These are phyloP conservation scores for Candida succiphila DNA, from an alignment of 805 yeast genomes.

Conservation along the genomic window DNA sequence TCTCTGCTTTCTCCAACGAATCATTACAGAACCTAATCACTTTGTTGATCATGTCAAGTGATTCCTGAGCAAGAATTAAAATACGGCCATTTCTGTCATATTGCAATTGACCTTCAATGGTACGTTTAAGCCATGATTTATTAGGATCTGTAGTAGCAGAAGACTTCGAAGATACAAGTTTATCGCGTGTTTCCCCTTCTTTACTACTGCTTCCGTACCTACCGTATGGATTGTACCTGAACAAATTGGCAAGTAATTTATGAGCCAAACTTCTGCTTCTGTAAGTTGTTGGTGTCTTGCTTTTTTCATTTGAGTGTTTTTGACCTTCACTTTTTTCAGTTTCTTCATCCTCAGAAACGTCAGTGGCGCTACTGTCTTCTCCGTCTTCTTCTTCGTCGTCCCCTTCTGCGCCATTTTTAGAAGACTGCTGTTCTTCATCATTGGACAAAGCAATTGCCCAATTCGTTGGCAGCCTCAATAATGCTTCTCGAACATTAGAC, in stretches of 20 bases:
- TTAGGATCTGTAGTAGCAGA: background rate
- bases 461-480: constrained; percentile 64
- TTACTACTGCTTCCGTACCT: background rate
- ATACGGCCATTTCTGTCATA: constrained; percentile 57
- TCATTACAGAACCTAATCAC: constrained; percentile 80
- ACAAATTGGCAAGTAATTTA: constrained; percentile 17
- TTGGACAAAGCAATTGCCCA: constrained; percentile 36
- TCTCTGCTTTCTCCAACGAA: constrained; percentile 75
- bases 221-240: constrained; percentile 13
- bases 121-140: constrained; percentile 11
- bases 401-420: constrained; percentile 4
- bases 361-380: constrained; percentile 1
- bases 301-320: constrained; percentile 12
- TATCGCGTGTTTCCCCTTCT: background rate
- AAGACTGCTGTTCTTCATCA: constrained; percentile 19
- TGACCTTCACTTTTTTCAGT: constrained; percentile 17
- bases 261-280: constrained; percentile 8
- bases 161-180: background rate
- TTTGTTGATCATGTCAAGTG: constrained; percentile 76
- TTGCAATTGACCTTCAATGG: constrained; percentile 18
- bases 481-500: constrained; percentile 67
- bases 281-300: background rate
- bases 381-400: constrained; percentile 9
- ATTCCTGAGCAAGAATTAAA: constrained; percentile 76
- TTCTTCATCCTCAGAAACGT: constrained; percentile 5